Conservation (phyloP, 2,329 filamentous ascomycete species). For the Samsoniella hepiali region DNA sequence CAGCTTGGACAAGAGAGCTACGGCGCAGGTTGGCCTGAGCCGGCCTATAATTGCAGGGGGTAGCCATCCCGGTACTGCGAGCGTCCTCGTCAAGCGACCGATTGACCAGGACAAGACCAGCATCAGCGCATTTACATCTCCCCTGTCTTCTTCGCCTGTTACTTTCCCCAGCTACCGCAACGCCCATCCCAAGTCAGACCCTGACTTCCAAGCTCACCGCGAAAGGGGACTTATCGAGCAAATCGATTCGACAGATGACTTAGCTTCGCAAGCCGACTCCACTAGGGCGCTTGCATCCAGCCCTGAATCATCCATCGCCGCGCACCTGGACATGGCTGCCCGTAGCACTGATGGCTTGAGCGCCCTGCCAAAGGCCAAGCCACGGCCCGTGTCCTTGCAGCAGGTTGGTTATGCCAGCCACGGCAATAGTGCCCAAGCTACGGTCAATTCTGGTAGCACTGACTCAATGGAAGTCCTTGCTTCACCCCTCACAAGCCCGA, state of each 20-base stretch:
- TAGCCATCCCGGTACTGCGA: slow-evolving; percentile 39
- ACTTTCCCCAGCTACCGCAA: slow-evolving; percentile 39
- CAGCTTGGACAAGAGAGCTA: slow-evolving; percentile 60
- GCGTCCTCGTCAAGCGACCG: not conserved
- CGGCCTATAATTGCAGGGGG: slow-evolving; percentile 60
- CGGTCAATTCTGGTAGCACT: slow-evolving; percentile 50
- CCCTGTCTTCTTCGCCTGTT: slow-evolving; percentile 16
- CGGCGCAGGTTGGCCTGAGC: slow-evolving; percentile 61
- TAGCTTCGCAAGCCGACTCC: slow-evolving; percentile 17
- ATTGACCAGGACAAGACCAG: slow-evolving; percentile 14
- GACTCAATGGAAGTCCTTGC: slow-evolving; percentile 47
- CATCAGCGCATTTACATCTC: slow-evolving; percentile 6
- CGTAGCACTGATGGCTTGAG: not conserved
- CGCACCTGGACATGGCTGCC: slow-evolving; percentile 13
- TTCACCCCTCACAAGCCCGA: slow-evolving; percentile 54
- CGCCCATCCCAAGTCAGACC: slow-evolving; percentile 43
- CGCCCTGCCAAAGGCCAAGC: not conserved
- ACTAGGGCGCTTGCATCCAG: slow-evolving; percentile 15
- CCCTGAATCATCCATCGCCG: slow-evolving; percentile 16
- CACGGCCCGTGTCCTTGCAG: slow-evolving; percentile 11
- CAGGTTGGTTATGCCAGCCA: slow-evolving; percentile 4
- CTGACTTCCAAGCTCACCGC: slow-evolving; percentile 36
- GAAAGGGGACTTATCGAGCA: slow-evolving; percentile 17
- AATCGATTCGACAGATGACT: slow-evolving; percentile 29
- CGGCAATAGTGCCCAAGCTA: slow-evolving; percentile 24